Evolutionary conservation across 495 filamentous ascomycete species (phyloP), one percentile per base, ranked within the genome.

Genomic region (Penicillium subrubescens): DNA sequence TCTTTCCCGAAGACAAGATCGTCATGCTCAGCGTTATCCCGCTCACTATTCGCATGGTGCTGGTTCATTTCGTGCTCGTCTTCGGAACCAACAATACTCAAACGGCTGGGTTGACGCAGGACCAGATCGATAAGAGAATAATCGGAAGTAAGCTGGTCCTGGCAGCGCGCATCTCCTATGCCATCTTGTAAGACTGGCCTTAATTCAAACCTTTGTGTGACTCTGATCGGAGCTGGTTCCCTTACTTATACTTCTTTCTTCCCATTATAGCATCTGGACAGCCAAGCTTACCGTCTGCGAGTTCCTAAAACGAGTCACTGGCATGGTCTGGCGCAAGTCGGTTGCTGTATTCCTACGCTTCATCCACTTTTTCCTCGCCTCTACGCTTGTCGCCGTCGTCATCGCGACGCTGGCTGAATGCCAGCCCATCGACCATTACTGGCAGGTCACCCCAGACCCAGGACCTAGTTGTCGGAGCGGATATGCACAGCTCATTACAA

Each of bases 381-480:
- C 84, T 11, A 97, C 95, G 21, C 92, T 97, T 54, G 60, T 92
- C 50, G 91, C 86, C 12, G 88, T 94, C 12, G 76, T 97, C 34
- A 87, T 97, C 65, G 87, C 90, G 17, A 92, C 92, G 17, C 79
- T 99, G 33, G 82, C 84, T 44, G 94, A 97, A 79, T 99, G 95
- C 73, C 88, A 87, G 35, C 94, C 95, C 19, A 91, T 96, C 67
- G 53, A 74, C 59, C 87, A 93, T 73, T 94, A 96, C 79, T 97
- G 92, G 93, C 93, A 97, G 74, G 92, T 97, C 8, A 76, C 87
- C 23, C 95, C 95, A 8, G 92, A 97, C 71, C 94, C 95, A 21
- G 93, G 92, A 27, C 87, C 90, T 14, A 82, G 84, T 65, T 99
- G 95, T 77, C 88, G 95, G 31, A 85, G 89, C 71, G 93, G 91